Evolutionary conservation across 345 rosid species (phyloP).

Genomic region (Hirschfeldia incana): DNA sequence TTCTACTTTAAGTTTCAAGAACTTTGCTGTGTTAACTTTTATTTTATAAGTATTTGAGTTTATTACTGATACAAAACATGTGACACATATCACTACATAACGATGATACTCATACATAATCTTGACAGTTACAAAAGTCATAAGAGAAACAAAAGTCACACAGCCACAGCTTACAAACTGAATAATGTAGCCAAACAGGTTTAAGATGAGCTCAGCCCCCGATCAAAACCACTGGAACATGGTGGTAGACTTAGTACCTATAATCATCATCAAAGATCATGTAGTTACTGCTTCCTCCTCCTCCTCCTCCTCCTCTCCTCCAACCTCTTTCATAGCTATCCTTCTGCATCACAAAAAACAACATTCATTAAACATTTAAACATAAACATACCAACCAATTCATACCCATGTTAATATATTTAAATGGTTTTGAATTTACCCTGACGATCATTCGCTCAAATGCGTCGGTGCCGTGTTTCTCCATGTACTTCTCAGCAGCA

Average conservation of each 20-base stretch:
- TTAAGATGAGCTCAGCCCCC: background rate
- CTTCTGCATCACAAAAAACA: constrained; percentile 49
- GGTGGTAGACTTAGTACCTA: constrained; percentile 45
- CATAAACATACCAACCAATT: background rate
- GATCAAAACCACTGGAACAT: constrained; percentile 5
- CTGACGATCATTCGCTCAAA: constrained; percentile 76
- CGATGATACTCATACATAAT: background rate
- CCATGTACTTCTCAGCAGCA: constrained; percentile 82
- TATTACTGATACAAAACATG: constrained; percentile 15
- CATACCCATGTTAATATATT: background rate
- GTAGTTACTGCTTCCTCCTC: constrained; percentile 54
- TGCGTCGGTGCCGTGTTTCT: constrained; percentile 80
- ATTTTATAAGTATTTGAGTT: background rate
- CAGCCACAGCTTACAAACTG: background rate
- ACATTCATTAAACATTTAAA: constrained; percentile 1
- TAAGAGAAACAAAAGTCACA: background rate
- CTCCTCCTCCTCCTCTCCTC: constrained; percentile 47
- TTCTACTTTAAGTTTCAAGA: background rate
- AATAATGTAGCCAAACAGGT: constrained; percentile 21
- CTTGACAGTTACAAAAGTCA: background rate
- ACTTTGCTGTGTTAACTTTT: background rate
- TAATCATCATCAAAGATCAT: constrained; percentile 83
- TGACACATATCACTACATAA: background rate
- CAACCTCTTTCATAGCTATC: constrained; percentile 63
- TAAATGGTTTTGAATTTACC: constrained; percentile 41